A percentile compares a stretch with the other conserved stretches of the same genome.
These are phyloP conservation scores for Sinapis alba DNA, from an alignment of 441 rosid species.

Conservation along the genomic window DNA sequence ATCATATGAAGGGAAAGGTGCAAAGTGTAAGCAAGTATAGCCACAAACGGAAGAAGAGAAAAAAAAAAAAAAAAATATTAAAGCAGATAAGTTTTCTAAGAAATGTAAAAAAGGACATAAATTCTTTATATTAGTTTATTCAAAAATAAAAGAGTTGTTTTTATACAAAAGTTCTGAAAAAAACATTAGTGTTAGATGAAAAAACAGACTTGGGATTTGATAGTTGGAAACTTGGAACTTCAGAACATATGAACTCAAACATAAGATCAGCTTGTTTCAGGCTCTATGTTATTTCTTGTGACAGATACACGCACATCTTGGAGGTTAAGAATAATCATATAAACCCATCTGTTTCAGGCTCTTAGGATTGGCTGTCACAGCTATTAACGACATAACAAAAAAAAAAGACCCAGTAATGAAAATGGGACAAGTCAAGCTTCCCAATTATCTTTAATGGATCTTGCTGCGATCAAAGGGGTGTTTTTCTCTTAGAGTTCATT, in stretches of 20 bases:
- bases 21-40: conserved; percentile 28
- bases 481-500: conserved; percentile 37
- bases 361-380: conserved; percentile 19
- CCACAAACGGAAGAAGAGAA: conserved; percentile 27
- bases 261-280: conserved; percentile 8
- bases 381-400: conserved; percentile 19
- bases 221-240: not conserved
- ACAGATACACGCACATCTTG: conserved; percentile 3
- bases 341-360: conserved; percentile 24
- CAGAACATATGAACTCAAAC: not conserved
- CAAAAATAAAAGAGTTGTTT: not conserved
- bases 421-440: conserved; percentile 27
- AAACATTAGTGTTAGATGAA: not conserved
- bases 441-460: conserved; percentile 25
- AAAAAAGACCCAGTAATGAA: conserved; percentile 19
- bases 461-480: conserved; percentile 9
- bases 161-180: not conserved
- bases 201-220: not conserved
- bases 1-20: conserved; percentile 16
- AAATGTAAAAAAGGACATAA: not conserved
- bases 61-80: not conserved
- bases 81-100: not conserved
- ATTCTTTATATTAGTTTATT: not conserved
- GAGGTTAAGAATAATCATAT: conserved; percentile 28
- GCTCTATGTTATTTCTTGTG: not conserved